phyloP scores from a whole-genome alignment of 2,329 filamentous ascomycete genomes.

The Pyrenochaeta sp. region DNA sequence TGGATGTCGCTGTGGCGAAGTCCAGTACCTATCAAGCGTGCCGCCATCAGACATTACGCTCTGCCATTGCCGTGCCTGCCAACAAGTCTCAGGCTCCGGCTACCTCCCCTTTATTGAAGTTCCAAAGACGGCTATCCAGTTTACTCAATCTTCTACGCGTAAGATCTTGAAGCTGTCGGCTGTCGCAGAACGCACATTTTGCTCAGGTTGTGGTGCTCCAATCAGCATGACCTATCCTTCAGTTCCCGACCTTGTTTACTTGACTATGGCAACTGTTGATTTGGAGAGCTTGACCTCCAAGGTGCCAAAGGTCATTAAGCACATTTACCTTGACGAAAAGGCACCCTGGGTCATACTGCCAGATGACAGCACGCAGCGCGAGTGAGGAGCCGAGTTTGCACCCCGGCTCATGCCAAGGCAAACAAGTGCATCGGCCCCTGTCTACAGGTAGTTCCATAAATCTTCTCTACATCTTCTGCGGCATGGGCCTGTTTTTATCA shows the following conservation, averaged over 20 bases:
- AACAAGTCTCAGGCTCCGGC: constrained; percentile 57
- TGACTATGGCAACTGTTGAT: constrained; percentile 56
- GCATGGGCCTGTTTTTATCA: too few species aligned
- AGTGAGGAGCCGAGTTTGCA: constrained; percentile 27
- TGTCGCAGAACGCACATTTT: constrained; percentile 55
- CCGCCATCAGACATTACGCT: constrained; percentile 49
- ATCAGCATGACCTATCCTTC: constrained; percentile 55
- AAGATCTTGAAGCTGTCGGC: constrained; percentile 50
- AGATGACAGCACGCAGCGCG: constrained; percentile 39
- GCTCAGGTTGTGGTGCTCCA: constrained; percentile 57
- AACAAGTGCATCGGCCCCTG: background rate
- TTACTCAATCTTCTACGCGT: constrained; percentile 37
- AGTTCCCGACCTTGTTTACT: constrained; percentile 37
- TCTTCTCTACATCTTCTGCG: too few species aligned
- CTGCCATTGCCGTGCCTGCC: constrained; percentile 61
- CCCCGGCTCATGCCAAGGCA: constrained; percentile 15
- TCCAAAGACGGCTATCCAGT: constrained; percentile 44
- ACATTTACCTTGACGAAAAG: constrained; percentile 58
- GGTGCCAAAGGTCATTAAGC: constrained; percentile 40
- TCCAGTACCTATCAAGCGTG: constrained; percentile 52
- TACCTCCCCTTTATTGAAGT: constrained; percentile 56
- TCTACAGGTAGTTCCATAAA: background rate
- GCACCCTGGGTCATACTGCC: constrained; percentile 40
- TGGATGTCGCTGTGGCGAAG: constrained; percentile 54
- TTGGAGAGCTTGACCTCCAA: constrained; percentile 47